Conservation (phyloP, 495 filamentous ascomycete species). For the Penicillium herquei region DNA sequence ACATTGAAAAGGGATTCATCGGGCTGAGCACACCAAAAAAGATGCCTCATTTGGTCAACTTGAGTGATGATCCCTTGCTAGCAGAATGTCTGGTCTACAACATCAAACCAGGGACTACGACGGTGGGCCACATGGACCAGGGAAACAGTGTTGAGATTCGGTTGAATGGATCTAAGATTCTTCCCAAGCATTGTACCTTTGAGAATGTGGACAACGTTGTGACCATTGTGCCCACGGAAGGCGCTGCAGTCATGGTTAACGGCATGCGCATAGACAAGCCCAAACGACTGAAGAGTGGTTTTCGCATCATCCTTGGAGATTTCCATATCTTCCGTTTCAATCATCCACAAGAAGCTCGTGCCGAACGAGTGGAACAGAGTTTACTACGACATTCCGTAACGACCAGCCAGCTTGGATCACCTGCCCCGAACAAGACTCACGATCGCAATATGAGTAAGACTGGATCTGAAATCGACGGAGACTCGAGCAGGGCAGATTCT, state of each 20-base stretch:
- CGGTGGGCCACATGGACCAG: conserved; percentile 87
- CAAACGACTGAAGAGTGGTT: conserved; percentile 83
- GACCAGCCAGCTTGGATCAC: conserved; percentile 73
- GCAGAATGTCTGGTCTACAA: conserved; percentile 98
- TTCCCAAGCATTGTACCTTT: conserved; percentile 89
- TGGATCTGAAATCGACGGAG: conserved; percentile 65
- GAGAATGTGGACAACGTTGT: conserved; percentile 90
- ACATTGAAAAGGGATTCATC: conserved; percentile 97
- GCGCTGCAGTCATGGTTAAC: conserved; percentile 96
- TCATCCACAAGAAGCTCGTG: conserved; percentile 91
- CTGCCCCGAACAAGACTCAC: conserved; percentile 68
- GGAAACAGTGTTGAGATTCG: conserved; percentile 81
- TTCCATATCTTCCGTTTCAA: conserved; percentile 99
- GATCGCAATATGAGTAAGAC: conserved; percentile 74
- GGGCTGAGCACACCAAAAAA: conserved; percentile 95
- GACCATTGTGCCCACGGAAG: conserved; percentile 82
- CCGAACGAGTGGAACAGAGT: conserved; percentile 87
- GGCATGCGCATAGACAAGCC: conserved; percentile 81
- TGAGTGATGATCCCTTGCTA: conserved; percentile 92
- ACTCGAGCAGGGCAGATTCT: conserved; percentile 73
- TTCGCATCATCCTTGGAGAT: conserved; percentile 92
- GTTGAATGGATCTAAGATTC: conserved; percentile 89
- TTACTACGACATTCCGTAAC: conserved; percentile 86
- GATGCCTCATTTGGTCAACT: conserved; percentile 98
- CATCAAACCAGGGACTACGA: conserved; percentile 90